Conservation (phyloP, 2,329 filamentous ascomycete species). For the Hypocrella siamensis region DNA sequence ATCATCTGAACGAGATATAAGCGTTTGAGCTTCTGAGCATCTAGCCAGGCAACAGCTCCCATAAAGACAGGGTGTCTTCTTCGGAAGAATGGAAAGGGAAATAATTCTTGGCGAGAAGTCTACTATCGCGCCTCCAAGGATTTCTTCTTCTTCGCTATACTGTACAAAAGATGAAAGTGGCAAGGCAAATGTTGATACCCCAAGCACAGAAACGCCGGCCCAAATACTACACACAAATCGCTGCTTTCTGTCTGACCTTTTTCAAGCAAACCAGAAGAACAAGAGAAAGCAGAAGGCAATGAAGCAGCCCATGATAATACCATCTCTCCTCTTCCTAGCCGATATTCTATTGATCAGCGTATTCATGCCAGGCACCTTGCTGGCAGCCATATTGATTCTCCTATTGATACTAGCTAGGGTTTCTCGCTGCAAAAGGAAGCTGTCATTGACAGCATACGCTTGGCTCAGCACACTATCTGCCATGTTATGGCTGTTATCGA, state of each 20-base stretch:
- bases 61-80: too few species aligned
- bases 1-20: neutral
- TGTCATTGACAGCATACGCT: conserved; percentile 93
- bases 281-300: conserved; percentile 85
- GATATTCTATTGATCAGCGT: conserved; percentile 83
- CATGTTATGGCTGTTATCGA: conserved; percentile 82
- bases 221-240: too few species aligned
- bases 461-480: conserved; percentile 84
- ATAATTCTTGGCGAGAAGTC: too few species aligned
- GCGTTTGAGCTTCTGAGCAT: too few species aligned
- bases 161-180: conserved; percentile 11
- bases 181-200: conserved; percentile 16
- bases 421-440: conserved; percentile 74
- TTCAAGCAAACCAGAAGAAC: conserved; percentile 63
- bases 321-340: conserved; percentile 85
- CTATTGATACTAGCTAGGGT: conserved; percentile 78
- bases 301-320: conserved; percentile 81
- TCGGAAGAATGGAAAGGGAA: neutral
- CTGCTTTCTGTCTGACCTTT: too few species aligned
- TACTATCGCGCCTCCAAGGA: too few species aligned
- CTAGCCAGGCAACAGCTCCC: too few species aligned
- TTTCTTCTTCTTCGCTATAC: conserved; percentile 7
- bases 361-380: conserved; percentile 86
- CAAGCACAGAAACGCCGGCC: conserved; percentile 15
- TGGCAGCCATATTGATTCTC: conserved; percentile 76